Base-by-base conservation (phyloP, 176 grass and related monocot species). In the Pontederia paniculata region DNA sequence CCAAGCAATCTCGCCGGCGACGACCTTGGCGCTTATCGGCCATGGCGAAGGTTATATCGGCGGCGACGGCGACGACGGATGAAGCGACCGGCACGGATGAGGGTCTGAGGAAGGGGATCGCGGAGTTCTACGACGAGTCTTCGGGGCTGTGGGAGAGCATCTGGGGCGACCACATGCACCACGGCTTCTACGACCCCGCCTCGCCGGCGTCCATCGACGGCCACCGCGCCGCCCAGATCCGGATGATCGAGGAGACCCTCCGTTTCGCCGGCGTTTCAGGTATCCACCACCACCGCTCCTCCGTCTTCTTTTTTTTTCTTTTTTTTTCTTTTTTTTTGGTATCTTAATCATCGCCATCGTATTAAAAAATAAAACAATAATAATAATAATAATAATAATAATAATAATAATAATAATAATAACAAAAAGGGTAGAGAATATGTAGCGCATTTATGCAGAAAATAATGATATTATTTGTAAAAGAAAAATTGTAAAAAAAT, bases 81-180 rank as follows among this genome's bases (percentile, higher is more conserved):
- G 7, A 25, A 31, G 28, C 53, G 47, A 12, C 66, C 21, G 7
- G 42, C 5, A 19, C 67, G 22, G 65, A 44, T 0, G 82, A 79
- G 11, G 83, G 74, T 60, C 80, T 97, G 2, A 85, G 80, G 61
- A 88, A 90, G 83, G 91, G 91, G 16, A 97, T 97, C 77, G 91
- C 86, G 51, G 91, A 88, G 68, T 74, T 97, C 45, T 97, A 97
- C 72, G 91, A 97, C 72, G 80, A 97, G 74, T 90, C 91, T 12
- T 97, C 91, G 17, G 69, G 80, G 42, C 1, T 69, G 48, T 97
- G 91, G 91, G 91, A 97, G 80, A 86, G 13, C 67, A 69, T 97
- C 21, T 97, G 91, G 91, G 91, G 91, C 17, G 91, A 97, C 43
- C 91, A 97, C 80, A 97, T 97, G 91, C 91, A 97, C 80, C 83